Conservation (phyloP, 441 rosid genomes). For the Breynia disticha region DNA sequence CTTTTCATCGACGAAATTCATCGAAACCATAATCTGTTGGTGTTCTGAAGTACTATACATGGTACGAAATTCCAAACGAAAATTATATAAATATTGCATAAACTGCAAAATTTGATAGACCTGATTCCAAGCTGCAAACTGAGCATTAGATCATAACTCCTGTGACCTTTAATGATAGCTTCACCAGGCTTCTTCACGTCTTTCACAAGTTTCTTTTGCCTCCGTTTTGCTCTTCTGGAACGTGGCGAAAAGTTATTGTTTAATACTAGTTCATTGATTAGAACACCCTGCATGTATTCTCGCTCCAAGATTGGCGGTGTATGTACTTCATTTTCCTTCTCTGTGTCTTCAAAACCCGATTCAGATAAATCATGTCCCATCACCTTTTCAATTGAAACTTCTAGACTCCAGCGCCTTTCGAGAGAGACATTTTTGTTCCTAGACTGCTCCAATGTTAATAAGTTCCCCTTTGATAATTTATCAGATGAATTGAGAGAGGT, state of each 20-base stretch:
- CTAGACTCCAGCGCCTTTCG: conserved; percentile 96
- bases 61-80: no score
- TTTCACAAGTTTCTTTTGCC: conserved; percentile 58
- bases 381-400: conserved; percentile 88
- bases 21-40: no score
- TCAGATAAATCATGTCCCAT: conserved; percentile 68
- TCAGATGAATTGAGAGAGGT: conserved; percentile 25
- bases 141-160: conserved; percentile 96
- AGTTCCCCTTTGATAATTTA: conserved; percentile 58
- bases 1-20: no score
- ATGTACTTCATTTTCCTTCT: conserved; percentile 28
- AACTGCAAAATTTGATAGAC: conserved; percentile 24
- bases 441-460: conserved; percentile 72
- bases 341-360: conserved; percentile 31
- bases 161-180: conserved; percentile 87
- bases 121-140: conserved; percentile 96
- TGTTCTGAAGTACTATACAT: no score
- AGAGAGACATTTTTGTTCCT: conserved; percentile 58
- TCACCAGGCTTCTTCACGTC: conserved; percentile 93
- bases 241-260: conserved; percentile 49
- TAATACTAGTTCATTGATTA: conserved; percentile 80
- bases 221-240: conserved; percentile 68
- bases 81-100: conserved; percentile 1
- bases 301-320: conserved; percentile 71
- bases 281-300: conserved; percentile 96